phyloP scores from a whole-genome alignment of 192 early-diverging fungal species.

The Backusella mclennaniae region DNA sequence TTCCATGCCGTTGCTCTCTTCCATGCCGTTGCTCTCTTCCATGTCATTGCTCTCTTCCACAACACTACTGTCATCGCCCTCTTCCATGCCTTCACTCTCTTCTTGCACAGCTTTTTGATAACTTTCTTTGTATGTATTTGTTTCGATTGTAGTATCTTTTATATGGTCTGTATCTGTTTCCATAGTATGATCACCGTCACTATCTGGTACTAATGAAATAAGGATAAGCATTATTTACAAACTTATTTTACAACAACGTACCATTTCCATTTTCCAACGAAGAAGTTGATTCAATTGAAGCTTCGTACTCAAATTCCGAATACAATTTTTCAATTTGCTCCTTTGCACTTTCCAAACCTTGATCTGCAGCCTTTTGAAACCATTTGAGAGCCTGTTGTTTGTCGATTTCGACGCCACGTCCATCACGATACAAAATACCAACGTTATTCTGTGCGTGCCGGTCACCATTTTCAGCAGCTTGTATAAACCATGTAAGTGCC shows the following conservation, averaged over 20 bases:
- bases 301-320: background rate
- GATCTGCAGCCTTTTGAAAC: constrained; percentile 1
- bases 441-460: background rate
- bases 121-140: background rate
- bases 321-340: background rate
- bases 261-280: background rate
- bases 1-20: no score
- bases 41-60: no score
- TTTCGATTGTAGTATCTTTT: no score
- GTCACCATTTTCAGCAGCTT: background rate
- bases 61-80: no score
- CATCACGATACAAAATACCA: background rate
- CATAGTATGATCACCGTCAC: background rate
- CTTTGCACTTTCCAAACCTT: background rate
- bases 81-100: no score
- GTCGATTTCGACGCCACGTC: background rate
- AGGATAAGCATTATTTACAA: background rate
- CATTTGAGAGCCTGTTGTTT: background rate
- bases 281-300: background rate
- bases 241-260: background rate
- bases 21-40: no score
- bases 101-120: background rate
- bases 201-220: background rate
- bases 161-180: no score
- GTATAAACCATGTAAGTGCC: background rate